Evolutionary conservation across 2,329 filamentous ascomycete genomes (phyloP).

Genomic region (Colletotrichum melonis): DNA sequence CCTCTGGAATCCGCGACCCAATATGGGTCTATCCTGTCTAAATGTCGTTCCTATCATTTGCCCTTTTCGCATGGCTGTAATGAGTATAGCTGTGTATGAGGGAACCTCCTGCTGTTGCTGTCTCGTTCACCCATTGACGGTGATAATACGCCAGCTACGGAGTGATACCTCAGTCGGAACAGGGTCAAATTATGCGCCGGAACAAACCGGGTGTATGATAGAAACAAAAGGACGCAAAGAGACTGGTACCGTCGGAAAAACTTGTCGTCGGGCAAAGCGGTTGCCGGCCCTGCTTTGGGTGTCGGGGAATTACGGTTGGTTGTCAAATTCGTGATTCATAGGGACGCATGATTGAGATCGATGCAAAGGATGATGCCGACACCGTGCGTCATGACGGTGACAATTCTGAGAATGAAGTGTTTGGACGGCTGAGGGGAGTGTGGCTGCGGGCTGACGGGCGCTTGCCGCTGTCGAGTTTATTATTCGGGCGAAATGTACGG

Average conservation of each 20-base stretch:
- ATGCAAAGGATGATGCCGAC: conserved; percentile 17
- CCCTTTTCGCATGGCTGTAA: neutral
- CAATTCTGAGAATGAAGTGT: neutral
- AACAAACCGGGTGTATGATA: conserved; percentile 2
- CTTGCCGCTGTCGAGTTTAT: neutral
- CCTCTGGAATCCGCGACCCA: conserved; percentile 22
- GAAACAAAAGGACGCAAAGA: neutral
- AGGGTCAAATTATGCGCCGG: neutral
- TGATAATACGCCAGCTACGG: conserved; percentile 14
- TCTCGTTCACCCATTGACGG: conserved; percentile 12
- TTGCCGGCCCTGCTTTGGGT: no score
- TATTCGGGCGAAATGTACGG: neutral
- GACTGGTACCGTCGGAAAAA: neutral
- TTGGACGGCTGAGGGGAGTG: neutral
- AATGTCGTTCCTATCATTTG: conserved; percentile 1
- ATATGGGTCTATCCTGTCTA: conserved; percentile 26
- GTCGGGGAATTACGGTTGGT: neutral
- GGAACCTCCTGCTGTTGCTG: neutral
- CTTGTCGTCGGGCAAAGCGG: neutral
- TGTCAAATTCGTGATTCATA: neutral
- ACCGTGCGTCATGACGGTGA: neutral
- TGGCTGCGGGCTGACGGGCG: neutral
- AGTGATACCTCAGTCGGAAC: neutral
- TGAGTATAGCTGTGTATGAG: neutral
- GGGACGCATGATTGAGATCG: neutral